Evolutionary conservation across 2,329 filamentous ascomycete species (phyloP).

Genomic region (Aureobasidium musti): DNA sequence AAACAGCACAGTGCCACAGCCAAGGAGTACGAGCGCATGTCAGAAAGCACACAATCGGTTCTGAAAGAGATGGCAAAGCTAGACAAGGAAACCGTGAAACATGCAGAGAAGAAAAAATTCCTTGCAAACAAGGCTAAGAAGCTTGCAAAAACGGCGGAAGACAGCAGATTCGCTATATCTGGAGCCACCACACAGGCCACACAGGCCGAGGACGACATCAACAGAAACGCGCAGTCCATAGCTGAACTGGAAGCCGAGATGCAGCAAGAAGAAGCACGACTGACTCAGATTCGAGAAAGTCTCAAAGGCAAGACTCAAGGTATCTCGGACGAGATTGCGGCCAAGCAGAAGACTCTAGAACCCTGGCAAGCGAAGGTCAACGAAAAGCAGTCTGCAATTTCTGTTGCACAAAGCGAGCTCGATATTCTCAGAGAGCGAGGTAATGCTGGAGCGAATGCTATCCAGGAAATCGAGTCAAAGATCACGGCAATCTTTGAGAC

Average conservation of each 20-base stretch:
- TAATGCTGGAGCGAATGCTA: constrained; percentile 79
- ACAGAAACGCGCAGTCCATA: constrained; percentile 73
- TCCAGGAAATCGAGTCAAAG: constrained; percentile 81
- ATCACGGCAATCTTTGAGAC: constrained; percentile 70
- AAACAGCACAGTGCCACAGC: constrained; percentile 79
- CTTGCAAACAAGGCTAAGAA: constrained; percentile 89
- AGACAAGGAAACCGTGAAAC: constrained; percentile 95
- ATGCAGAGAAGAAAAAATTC: constrained; percentile 97
- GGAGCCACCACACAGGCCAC: constrained; percentile 78
- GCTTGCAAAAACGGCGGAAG: constrained; percentile 81
- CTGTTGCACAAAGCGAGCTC: constrained; percentile 91
- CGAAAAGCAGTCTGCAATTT: constrained; percentile 90
- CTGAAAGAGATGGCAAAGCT: constrained; percentile 88
- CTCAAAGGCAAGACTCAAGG: constrained; percentile 95
- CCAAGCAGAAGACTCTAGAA: constrained; percentile 90
- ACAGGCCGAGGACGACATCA: constrained; percentile 75
- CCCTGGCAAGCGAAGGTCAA: constrained; percentile 98
- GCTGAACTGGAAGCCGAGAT: constrained; percentile 73
- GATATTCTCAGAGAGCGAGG: constrained; percentile 88
- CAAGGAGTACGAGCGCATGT: constrained; percentile 79
- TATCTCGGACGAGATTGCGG: constrained; percentile 87
- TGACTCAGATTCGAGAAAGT: constrained; percentile 78
- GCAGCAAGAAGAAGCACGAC: constrained; percentile 75
- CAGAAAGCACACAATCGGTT: constrained; percentile 76
- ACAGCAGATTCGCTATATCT: constrained; percentile 70